These are phyloP conservation scores for Leishmania lainsoni DNA, from an alignment of 208 protist genomes.

Conservation along the genomic window DNA sequence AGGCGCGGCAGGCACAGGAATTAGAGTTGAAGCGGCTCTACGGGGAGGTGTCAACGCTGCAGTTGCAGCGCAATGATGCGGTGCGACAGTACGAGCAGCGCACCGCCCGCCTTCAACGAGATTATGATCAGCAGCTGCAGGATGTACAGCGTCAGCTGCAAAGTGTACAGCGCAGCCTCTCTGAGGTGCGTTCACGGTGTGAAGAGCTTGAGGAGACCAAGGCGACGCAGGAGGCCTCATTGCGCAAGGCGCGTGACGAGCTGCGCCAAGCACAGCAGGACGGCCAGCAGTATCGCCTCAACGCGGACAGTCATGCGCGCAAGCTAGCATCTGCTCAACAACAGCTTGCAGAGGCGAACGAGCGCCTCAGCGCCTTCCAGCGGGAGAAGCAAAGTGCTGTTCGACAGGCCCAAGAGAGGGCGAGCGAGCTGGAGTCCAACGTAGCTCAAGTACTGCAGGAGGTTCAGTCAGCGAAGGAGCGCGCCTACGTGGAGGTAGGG, in stretches of 20 bases:
- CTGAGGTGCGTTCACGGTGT: conserved; percentile 25
- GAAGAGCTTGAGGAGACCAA: conserved; percentile 32
- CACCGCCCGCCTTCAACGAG: conserved; percentile 44
- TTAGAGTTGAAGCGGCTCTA: conserved; percentile 80
- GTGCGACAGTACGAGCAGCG: conserved; percentile 74
- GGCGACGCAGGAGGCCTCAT: conserved; percentile 13
- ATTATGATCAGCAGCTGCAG: conserved; percentile 46
- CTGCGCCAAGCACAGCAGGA: conserved; percentile 31
- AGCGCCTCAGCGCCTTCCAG: conserved; percentile 13
- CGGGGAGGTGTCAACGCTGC: conserved; percentile 55
- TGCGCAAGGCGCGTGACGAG: conserved; percentile 30
- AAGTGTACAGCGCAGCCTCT: conserved; percentile 30
- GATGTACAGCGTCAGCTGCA: conserved; percentile 41
- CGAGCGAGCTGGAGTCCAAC: conserved; percentile 25
- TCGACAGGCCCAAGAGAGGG: conserved; percentile 32
- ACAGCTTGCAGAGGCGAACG: conserved; percentile 22
- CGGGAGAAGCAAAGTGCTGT: conserved; percentile 24
- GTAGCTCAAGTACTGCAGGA: conserved; percentile 36
- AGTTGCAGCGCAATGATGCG: conserved; percentile 76
- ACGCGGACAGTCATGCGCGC: conserved; percentile 21
- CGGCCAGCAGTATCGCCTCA: conserved; percentile 22
- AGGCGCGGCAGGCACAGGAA: conserved; percentile 70
- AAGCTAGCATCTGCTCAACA: conserved; percentile 34
- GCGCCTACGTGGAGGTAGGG: conserved; percentile 36
- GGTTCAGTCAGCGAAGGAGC: conserved; percentile 30